These are phyloP conservation scores for Leucosporidium yakuticum DNA, from an alignment of 768 basidiomycete genomes.

Conservation along the genomic window DNA sequence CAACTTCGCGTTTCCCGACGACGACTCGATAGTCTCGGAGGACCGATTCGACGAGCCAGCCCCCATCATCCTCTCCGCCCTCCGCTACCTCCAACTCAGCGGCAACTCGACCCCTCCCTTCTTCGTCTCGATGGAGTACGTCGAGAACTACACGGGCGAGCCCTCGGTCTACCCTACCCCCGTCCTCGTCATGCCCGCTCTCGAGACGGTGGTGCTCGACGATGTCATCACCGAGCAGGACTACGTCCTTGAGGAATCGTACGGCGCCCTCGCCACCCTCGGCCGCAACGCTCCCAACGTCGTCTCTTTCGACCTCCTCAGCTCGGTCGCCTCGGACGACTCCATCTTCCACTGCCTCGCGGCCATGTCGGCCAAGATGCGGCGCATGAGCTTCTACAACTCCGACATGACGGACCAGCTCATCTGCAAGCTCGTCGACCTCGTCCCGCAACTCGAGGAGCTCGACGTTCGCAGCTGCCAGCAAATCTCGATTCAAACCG, in stretches of 20 bases:
- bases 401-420: conserved; percentile 15
- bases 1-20: background rate
- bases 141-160: background rate
- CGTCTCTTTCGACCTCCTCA: background rate
- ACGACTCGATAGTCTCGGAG: background rate
- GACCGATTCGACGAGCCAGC: background rate
- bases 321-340: background rate
- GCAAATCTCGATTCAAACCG: conserved; percentile 12
- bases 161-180: conserved; percentile 11
- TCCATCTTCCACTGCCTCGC: conserved; percentile 11
- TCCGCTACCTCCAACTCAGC: background rate
- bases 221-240: conserved; percentile 7
- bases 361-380: conserved; percentile 4
- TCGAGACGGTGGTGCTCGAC: background rate
- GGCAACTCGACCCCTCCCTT: conserved; percentile 13
- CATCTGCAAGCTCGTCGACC: conserved; percentile 11
- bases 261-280: conserved; percentile 6
- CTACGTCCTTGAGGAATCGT: background rate
- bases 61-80: conserved; percentile 12
- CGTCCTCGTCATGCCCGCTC: conserved; percentile 21
- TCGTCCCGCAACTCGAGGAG: conserved; percentile 4
- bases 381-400: conserved; percentile 9
- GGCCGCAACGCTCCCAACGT: conserved; percentile 17
- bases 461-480: conserved; percentile 20
- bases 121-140: conserved; percentile 11